Evolutionary conservation across 2,329 filamentous ascomycete species (phyloP).

Genomic region (Sclerotiophoma versabilis): DNA sequence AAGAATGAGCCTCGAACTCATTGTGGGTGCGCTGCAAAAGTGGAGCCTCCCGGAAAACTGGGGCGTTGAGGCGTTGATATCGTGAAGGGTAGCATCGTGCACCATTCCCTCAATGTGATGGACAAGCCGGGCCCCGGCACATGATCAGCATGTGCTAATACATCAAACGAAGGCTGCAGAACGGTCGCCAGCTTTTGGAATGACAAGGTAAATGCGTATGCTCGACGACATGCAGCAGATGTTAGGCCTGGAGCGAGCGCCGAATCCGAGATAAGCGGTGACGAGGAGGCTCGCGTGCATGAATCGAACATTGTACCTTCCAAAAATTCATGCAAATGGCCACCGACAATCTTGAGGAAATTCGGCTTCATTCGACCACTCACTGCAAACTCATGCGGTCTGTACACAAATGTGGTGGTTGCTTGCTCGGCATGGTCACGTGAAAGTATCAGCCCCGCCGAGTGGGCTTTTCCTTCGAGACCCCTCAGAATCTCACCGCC

Average conservation of each 20-base stretch:
- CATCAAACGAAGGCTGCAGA: neutral
- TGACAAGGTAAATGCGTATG: neutral
- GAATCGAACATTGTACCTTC: neutral
- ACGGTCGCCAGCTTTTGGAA: neutral
- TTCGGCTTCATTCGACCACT: neutral
- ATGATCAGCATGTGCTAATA: conserved; percentile 3
- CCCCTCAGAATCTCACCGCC: conserved; percentile 26
- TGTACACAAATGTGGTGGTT: neutral
- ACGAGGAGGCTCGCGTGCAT: conserved; percentile 1
- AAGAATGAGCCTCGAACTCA: neutral
- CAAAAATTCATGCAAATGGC: neutral
- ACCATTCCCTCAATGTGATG: conserved; percentile 9
- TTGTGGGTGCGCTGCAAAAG: conserved; percentile 5
- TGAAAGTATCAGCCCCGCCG: conserved; percentile 3
- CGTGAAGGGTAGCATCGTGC: conserved; percentile 5
- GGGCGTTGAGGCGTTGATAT: conserved; percentile 10
- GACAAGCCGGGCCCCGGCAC: conserved; percentile 12
- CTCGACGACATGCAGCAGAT: neutral
- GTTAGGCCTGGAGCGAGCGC: neutral
- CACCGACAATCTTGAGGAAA: neutral
- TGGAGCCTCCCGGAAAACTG: conserved; percentile 9
- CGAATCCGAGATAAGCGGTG: conserved; percentile 1
- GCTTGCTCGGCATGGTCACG: conserved; percentile 1
- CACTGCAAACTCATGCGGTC: neutral
- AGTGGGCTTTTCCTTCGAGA: conserved; percentile 16